Conservation (phyloP, 2,329 filamentous ascomycete species). For the Fusarium vanettenii region DNA sequence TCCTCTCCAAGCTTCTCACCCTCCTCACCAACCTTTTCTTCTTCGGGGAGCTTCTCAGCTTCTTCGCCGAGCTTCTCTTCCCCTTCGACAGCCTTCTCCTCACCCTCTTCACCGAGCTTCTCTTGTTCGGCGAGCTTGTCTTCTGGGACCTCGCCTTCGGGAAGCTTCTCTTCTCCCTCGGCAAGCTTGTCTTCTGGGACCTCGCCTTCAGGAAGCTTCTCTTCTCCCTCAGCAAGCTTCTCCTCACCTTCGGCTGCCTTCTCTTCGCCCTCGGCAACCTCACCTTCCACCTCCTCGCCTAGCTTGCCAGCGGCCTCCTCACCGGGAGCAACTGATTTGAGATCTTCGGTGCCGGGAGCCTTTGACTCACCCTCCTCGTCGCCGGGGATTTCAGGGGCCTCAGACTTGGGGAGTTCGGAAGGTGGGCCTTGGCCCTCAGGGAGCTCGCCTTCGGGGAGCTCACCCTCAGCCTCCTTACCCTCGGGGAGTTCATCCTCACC, state of each 20-base stretch:
- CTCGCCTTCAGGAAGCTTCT: conserved; percentile 3
- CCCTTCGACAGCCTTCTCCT: conserved; percentile 8
- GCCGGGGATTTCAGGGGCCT: conserved; percentile 7
- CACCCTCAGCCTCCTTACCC: conserved; percentile 16
- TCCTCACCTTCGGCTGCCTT: conserved; percentile 12
- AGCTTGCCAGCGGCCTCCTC: conserved; percentile 42
- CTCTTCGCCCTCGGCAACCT: conserved; percentile 53
- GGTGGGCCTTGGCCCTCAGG: conserved; percentile 2
- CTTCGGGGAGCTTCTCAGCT: conserved; percentile 7
- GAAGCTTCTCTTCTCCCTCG: background rate
- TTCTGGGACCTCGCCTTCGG: background rate
- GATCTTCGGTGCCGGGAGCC: conserved; percentile 20
- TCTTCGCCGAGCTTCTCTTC: background rate
- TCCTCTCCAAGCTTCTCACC: background rate
- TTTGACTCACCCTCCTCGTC: conserved; percentile 32
- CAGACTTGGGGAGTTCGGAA: conserved; percentile 1
- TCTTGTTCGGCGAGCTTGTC: background rate
- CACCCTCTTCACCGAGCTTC: background rate
- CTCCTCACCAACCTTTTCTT: background rate
- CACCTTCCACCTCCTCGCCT: conserved; percentile 38
- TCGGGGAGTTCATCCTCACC: conserved; percentile 16
- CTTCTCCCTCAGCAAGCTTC: conserved; percentile 40
- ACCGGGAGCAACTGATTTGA: conserved; percentile 58
- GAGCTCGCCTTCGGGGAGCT: background rate
- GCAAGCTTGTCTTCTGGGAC: background rate